Percentiles rank a stretch among this genome's conserved stretches.
These are phyloP conservation scores for Schwanniomyces yamadae DNA, from an alignment of 805 yeast genomes.

Conservation along the genomic window DNA sequence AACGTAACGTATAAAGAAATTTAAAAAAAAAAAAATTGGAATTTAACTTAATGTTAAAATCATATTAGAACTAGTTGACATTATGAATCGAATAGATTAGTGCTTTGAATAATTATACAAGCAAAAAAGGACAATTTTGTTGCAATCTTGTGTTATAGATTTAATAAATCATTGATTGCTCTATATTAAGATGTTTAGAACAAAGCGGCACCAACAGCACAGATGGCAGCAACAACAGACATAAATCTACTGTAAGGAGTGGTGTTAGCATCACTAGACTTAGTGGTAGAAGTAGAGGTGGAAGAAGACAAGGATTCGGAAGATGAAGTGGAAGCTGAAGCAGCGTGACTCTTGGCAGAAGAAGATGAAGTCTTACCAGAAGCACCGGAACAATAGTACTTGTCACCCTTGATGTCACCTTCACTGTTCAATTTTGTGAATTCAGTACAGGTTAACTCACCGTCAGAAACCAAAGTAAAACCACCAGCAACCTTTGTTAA, in stretches of 20 bases:
- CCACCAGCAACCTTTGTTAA: conserved; percentile 89
- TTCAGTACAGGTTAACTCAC: conserved; percentile 77
- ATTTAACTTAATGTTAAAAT: too few relatives aligned
- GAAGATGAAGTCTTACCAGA: conserved; percentile 44
- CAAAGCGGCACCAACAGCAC: conserved; percentile 39
- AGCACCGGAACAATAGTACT: conserved; percentile 72
- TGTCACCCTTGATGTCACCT: conserved; percentile 90
- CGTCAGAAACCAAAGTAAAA: conserved; percentile 71
- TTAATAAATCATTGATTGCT: too few relatives aligned
- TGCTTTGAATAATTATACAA: conserved; percentile 1
- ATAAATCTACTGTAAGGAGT: conserved; percentile 21
- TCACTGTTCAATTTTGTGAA: conserved; percentile 69
- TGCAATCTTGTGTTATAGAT: too few relatives aligned
- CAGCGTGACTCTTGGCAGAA: conserved; percentile 35
- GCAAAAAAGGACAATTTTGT: not conserved
- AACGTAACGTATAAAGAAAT: too few relatives aligned
- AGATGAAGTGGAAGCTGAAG: conserved; percentile 26
- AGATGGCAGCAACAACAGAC: conserved; percentile 31
- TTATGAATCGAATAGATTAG: too few relatives aligned
- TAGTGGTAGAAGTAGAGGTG: conserved; percentile 17
- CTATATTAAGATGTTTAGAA: conserved; percentile 3
- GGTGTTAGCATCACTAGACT: conserved; percentile 25
- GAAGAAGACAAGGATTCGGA: conserved; percentile 18
- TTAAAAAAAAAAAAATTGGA: too few relatives aligned
- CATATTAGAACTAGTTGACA: too few relatives aligned